Evolutionary conservation across 2,329 filamentous ascomycete genomes (phyloP), one percentile per base, ranked within the genome.

Genomic region (Penicillium sp.): DNA sequence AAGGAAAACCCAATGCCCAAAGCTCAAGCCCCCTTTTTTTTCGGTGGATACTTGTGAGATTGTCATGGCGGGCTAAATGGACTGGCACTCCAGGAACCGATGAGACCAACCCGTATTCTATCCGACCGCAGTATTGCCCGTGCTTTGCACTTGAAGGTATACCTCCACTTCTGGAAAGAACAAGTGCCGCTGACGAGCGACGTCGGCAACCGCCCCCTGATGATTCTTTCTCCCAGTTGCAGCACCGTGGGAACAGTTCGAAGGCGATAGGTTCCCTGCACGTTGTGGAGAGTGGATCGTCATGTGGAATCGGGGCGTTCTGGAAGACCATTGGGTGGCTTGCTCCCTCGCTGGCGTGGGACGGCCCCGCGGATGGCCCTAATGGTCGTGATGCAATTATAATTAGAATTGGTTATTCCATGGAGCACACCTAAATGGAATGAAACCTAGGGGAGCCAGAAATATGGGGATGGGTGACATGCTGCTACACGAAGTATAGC

Each of bases 271-370:
- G 58, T 66, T 61, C 59, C 50, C 50, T 59, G 53, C 64, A 65
- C 62, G 62, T 62, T 67, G 66, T 67, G 65, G 62, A 62, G 63
- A 53, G 63, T 60, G 65, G 66, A 67, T 67, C 64, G 54, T 35
- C 62, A 35, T 51, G 54, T 63, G 64, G 58, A 59, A 62, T 57
- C 39, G 56, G 51, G 52, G 50, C 50, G 49, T 66, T 55, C 61
- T 54, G 56, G 43, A 51, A 43, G 47, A 33, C 50, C 50, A 67
- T 68, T 66, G 60, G 66, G 56, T 43, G 54, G 27, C 37, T 35
- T 39, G 47, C 50, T 60, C 57, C 27, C 40, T 41, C 56, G 47
- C 36, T 43, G 44, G 55, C 54, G 41, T 31, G 54, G 41, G 39
- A 37, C 53, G 51, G 54, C 55, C 57, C 63, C 58, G 56, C 56